These are phyloP conservation scores for Emmonsia crescens DNA, from an alignment of 2,329 filamentous ascomycete genomes.

Conservation along the genomic window DNA sequence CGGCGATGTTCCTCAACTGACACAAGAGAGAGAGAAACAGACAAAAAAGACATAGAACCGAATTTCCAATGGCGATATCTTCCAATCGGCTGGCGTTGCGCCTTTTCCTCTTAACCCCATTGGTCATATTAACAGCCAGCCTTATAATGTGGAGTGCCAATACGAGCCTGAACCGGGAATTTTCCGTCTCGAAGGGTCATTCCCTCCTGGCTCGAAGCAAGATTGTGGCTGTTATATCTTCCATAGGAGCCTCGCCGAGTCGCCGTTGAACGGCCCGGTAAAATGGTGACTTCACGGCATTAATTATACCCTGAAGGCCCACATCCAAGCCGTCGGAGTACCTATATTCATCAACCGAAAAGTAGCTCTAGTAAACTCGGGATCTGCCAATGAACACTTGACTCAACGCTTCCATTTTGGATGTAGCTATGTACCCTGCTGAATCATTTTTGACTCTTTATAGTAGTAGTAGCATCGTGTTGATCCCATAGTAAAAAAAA, in stretches of 20 bases:
- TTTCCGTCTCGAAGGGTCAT: background rate
- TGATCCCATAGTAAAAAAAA: too few relatives aligned
- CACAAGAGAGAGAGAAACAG: background rate
- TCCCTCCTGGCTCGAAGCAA: background rate
- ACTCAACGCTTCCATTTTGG: background rate
- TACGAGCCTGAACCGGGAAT: background rate
- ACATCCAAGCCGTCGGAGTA: background rate
- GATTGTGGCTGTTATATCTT: background rate
- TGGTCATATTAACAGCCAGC: background rate
- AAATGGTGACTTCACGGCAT: background rate
- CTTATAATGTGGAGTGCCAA: background rate
- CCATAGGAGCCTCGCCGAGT: background rate
- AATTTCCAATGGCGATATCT: background rate
- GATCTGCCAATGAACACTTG: background rate
- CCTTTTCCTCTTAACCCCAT: background rate
- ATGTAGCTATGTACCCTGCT: background rate
- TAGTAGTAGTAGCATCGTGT: background rate
- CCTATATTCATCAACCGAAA: background rate
- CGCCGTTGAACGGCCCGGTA: background rate
- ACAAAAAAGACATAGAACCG: background rate
- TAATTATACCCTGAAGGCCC: background rate
- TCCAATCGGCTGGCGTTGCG: background rate
- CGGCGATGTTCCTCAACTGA: background rate
- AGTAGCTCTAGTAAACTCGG: background rate
- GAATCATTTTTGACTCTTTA: background rate